phyloP scores from a whole-genome alignment of 2,329 filamentous ascomycete genomes.

The Hypoxylon sp. region DNA sequence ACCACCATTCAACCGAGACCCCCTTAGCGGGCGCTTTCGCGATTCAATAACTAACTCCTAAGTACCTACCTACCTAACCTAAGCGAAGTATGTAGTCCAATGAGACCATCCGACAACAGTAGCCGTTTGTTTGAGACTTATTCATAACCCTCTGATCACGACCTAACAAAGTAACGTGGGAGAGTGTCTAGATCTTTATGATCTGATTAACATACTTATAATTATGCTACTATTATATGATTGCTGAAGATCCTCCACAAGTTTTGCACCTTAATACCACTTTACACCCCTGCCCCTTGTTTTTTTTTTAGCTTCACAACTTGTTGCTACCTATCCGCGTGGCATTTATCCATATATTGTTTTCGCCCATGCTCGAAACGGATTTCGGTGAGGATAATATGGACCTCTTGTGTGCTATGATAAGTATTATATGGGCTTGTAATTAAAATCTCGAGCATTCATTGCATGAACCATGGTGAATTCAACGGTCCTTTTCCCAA shows the following conservation, averaged over 20 bases:
- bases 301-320: slow-evolving; percentile 36
- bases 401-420: slow-evolving; percentile 17
- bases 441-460: slow-evolving; percentile 1
- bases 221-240: slow-evolving; percentile 35
- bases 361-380: slow-evolving; percentile 34
- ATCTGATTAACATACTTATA: slow-evolving; percentile 42
- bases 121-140: slow-evolving; percentile 3
- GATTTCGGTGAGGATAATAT: slow-evolving; percentile 36
- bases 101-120: neutral
- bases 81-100: slow-evolving; percentile 6
- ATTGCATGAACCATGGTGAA: neutral
- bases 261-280: slow-evolving; percentile 36
- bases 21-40: slow-evolving; percentile 12
- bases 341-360: slow-evolving; percentile 35
- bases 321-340: slow-evolving; percentile 46
- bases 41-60: slow-evolving; percentile 6
- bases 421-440: slow-evolving; percentile 11
- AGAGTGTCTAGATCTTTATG: slow-evolving; percentile 38
- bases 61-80: too few species aligned
- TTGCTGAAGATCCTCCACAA: slow-evolving; percentile 43
- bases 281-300: slow-evolving; percentile 39
- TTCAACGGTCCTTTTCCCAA: neutral
- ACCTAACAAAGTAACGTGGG: slow-evolving; percentile 14
- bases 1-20: slow-evolving; percentile 5
- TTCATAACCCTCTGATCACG: neutral